phyloP scores from a whole-genome alignment of 805 yeast species.

The Spathaspora gorwiae region DNA sequence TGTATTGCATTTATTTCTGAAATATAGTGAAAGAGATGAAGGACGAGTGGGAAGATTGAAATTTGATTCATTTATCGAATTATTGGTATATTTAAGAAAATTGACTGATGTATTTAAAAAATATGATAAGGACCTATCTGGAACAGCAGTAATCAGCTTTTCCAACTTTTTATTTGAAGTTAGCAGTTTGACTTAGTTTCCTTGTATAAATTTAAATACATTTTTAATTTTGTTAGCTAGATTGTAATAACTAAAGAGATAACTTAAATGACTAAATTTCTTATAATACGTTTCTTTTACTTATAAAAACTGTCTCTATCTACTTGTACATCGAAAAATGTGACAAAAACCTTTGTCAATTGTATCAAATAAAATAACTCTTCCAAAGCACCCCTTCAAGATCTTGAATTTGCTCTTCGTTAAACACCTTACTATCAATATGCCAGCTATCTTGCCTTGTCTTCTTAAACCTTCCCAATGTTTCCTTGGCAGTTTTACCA shows the following conservation, averaged over 20 bases:
- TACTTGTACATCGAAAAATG: no score
- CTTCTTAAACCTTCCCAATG: constrained; percentile 80
- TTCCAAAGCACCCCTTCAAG: constrained; percentile 92
- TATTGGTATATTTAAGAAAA: constrained; percentile 69
- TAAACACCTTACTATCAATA: constrained; percentile 71
- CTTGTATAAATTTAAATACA: no score
- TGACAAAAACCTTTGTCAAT: no score
- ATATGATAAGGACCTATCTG: constrained; percentile 70
- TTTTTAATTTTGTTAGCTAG: no score
- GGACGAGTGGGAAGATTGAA: constrained; percentile 44
- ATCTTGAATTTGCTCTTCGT: constrained; percentile 77
- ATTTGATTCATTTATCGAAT: constrained; percentile 79
- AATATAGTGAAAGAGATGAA: constrained; percentile 43
- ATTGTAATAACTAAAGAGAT: no score
- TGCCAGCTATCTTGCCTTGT: constrained; percentile 96
- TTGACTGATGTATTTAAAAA: constrained; percentile 75
- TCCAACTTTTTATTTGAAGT: constrained; percentile 61
- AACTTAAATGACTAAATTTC: no score
- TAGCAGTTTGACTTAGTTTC: constrained; percentile 24
- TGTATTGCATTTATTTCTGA: constrained; percentile 53
- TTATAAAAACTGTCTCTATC: background rate
- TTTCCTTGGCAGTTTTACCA: constrained; percentile 79
- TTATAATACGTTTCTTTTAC: background rate
- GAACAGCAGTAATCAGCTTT: constrained; percentile 62
- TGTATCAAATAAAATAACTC: constrained; percentile 73